Conservation (phyloP, 192 early-diverging fungal species). For the Coemansia sp. region DNA sequence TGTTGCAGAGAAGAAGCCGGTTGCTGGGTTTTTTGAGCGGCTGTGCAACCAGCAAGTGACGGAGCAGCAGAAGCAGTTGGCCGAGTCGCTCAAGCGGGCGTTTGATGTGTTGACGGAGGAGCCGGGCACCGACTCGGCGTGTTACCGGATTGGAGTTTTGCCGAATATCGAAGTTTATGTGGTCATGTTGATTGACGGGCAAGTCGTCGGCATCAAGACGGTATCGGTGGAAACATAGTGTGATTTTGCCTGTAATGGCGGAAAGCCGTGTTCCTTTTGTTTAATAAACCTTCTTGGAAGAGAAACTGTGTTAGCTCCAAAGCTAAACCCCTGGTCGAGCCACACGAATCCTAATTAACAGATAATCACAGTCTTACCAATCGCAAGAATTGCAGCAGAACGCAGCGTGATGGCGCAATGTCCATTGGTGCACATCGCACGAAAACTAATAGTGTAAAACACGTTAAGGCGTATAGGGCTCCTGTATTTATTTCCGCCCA, state of each 20-base stretch:
- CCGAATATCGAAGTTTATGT: constrained; percentile 52
- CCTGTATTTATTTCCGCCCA: neutral
- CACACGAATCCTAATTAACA: no score
- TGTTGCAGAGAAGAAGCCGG: constrained; percentile 32
- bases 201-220: constrained; percentile 48
- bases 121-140: constrained; percentile 32
- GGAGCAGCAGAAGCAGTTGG: constrained; percentile 37
- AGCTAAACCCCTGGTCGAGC: no score
- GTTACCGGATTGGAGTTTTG: constrained; percentile 40
- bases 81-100: constrained; percentile 20
- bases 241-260: neutral
- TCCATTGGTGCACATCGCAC: constrained; percentile 18
- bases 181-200: constrained; percentile 51
- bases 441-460: neutral
- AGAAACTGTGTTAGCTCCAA: no score
- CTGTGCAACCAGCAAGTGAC: constrained; percentile 41
- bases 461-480: no score
- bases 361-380: no score
- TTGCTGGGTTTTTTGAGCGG: constrained; percentile 21
- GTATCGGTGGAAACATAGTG: constrained; percentile 42
- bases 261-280: neutral
- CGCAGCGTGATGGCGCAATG: constrained; percentile 23
- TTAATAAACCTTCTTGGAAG: no score
- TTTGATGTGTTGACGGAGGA: constrained; percentile 15
- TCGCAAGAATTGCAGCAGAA: constrained; percentile 6